These are phyloP conservation scores for Colletotrichum eremochloae DNA, from an alignment of 2,329 filamentous ascomycete species.

Conservation along the genomic window DNA sequence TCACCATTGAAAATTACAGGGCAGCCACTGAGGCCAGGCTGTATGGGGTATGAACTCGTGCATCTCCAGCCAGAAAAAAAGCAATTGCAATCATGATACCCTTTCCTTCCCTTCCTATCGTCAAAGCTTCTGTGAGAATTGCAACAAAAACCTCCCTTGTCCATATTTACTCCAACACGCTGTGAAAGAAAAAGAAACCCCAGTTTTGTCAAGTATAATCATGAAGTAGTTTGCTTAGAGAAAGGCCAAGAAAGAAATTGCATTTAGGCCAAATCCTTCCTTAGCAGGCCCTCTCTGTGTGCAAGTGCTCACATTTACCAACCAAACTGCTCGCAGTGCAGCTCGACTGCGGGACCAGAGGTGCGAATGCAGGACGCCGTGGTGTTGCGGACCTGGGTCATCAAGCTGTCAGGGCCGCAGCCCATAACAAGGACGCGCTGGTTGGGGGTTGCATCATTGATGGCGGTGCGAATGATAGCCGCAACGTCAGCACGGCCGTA, in stretches of 20 bases:
- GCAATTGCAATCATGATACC: background rate
- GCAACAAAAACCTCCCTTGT: slow-evolving; percentile 3
- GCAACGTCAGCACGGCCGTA: slow-evolving; percentile 55
- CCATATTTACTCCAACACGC: slow-evolving; percentile 34
- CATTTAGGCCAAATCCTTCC: no score
- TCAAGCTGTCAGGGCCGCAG: slow-evolving; percentile 61
- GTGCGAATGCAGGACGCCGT: slow-evolving; percentile 55
- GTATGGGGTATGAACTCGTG: slow-evolving; percentile 32
- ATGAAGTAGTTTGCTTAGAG: background rate
- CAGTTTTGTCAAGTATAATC: slow-evolving; percentile 23
- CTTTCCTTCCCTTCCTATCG: background rate
- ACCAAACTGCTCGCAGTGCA: slow-evolving; percentile 64
- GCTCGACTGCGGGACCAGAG: slow-evolving; percentile 59
- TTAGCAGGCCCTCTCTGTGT: background rate
- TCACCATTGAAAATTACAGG: slow-evolving; percentile 20
- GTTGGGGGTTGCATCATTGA: slow-evolving; percentile 47
- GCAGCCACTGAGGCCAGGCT: slow-evolving; percentile 24
- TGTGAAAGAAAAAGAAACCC: background rate
- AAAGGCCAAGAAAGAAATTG: background rate
- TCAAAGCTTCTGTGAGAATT: slow-evolving; percentile 17
- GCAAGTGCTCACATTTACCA: slow-evolving; percentile 49
- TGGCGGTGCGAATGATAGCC: slow-evolving; percentile 50
- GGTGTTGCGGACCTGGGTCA: slow-evolving; percentile 57
- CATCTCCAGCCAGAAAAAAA: no score
- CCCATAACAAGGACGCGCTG: slow-evolving; percentile 58